Evolutionary conservation across 2,329 filamentous ascomycete genomes (phyloP).

Genomic region (Neoascochyta sp.): DNA sequence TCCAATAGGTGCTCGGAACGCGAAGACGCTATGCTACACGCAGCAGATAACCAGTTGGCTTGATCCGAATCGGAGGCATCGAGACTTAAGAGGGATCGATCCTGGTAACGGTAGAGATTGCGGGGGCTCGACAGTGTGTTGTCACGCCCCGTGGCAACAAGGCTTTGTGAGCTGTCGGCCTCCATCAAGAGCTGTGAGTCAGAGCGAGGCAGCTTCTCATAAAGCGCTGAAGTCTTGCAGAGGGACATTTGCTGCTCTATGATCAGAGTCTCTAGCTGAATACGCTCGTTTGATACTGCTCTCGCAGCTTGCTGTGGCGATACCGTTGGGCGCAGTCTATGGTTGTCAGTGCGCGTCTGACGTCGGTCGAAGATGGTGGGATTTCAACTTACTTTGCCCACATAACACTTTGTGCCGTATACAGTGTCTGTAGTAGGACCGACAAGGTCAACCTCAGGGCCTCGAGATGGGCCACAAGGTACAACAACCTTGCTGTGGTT

Average conservation of each 20-base stretch:
- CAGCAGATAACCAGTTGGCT: constrained; percentile 19
- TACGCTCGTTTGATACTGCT: constrained; percentile 35
- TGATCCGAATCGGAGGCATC: constrained; percentile 19
- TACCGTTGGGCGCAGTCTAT: constrained; percentile 29
- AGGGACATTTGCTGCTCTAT: constrained; percentile 41
- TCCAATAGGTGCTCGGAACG: constrained; percentile 27
- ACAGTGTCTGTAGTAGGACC: constrained; percentile 38
- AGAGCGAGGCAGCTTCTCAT: constrained; percentile 12
- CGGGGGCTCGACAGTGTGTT: constrained; percentile 13
- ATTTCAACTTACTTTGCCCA: constrained; percentile 35
- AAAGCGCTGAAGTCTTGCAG: constrained; percentile 18
- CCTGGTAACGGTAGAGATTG: constrained; percentile 29
- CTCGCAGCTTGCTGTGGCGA: constrained; percentile 31
- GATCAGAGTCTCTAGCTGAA: constrained; percentile 37
- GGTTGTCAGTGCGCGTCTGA: neutral
- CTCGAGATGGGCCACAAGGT: constrained; percentile 36
- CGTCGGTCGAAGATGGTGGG: neutral
- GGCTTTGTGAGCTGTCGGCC: constrained; percentile 26
- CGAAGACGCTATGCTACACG: constrained; percentile 21
- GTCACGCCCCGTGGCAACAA: constrained; percentile 10
- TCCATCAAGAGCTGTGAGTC: constrained; percentile 26
- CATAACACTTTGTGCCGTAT: constrained; percentile 38
- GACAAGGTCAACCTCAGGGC: constrained; percentile 34
- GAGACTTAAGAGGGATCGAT: constrained; percentile 22
- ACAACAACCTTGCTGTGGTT: constrained; percentile 22